Base-by-base conservation (phyloP, 2,329 filamentous ascomycete species). In the Atkinsonella texensis region DNA sequence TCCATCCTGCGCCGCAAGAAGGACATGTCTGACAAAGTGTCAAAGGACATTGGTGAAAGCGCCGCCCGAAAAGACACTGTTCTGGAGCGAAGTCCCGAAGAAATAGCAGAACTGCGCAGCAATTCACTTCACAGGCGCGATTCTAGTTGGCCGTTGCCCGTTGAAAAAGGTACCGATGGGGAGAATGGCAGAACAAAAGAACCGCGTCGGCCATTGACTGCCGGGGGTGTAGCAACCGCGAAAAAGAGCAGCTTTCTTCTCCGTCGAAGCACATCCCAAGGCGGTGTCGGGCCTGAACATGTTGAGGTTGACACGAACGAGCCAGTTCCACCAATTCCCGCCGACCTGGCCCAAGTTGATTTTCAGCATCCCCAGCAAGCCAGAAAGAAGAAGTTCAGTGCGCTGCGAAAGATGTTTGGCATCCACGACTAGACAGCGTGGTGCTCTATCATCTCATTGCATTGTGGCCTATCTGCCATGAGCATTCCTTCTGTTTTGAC, bases 321-420 rank as follows among this genome's bases (percentile, higher is more conserved):
- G 9, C 43, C 53, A 13, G 52, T 45, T 11, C 38, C 48, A 49
- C 55, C 28, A 33, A 48, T 52, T 13, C 50, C 53, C 2, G 47
- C 49, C 31, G 32, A 9, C 12, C 46, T 48, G 10, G n/a, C 33
- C 18, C 13, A 42, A 20, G 8, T 35, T 10, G 48, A 39, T 4
- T n/a, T n/a, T 5, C 42, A 47, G 28, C 31, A 32, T 13, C 43
- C 44, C 39, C 54, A 56, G 38, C 54, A 43, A 49, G 63, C 59
- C 55, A 74, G 68, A 69, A 80, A 77, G 70, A 87, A 87, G 74
- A 85, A 83, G 66, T 87, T 88, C 65, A 74, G 75, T 42, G 69
- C 72, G 51, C 65, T 88, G 62, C 79, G 84, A 63, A 79, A 74
- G 63, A 83, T 84, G 64, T 85, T 88, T 66, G 65, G 71, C 42